These are phyloP conservation scores for Anastatica hierochuntica DNA, from an alignment of 345 rosid species.

Conservation along the genomic window DNA sequence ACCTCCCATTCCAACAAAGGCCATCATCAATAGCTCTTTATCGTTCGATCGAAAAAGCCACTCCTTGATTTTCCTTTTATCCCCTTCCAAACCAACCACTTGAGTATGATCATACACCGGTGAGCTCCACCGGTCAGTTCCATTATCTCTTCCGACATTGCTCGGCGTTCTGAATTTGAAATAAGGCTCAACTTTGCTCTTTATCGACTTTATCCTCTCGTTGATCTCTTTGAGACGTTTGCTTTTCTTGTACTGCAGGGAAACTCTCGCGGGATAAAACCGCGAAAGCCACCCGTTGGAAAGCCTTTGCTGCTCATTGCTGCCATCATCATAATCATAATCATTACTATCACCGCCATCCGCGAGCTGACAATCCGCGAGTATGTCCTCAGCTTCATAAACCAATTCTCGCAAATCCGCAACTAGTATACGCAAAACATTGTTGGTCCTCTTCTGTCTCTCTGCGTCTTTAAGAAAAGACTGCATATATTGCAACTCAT, in stretches of 20 bases:
- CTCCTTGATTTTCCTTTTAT: constrained; percentile 20
- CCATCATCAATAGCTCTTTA: constrained; percentile 13
- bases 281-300: constrained; percentile 18
- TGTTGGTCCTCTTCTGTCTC: constrained; percentile 17
- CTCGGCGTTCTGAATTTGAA: constrained; percentile 12
- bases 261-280: constrained; percentile 11
- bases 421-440: constrained; percentile 7
- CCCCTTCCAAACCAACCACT: constrained; percentile 30
- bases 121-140: constrained; percentile 24
- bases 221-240: constrained; percentile 27
- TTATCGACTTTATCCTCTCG: constrained; percentile 9
- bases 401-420: constrained; percentile 18
- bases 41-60: constrained; percentile 21
- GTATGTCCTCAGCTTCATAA: constrained; percentile 29
- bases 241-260: constrained; percentile 27
- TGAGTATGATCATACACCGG: constrained; percentile 20
- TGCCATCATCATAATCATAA: not conserved
- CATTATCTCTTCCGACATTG: constrained; percentile 18
- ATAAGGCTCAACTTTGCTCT: constrained; percentile 10
- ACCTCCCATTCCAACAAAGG: constrained; percentile 31
- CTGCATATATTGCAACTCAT: constrained; percentile 23
- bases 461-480: constrained; percentile 26
- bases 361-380: constrained; percentile 19
- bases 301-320: constrained; percentile 15
- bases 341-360: too few species aligned